Evolutionary conservation across 768 basidiomycete species (phyloP).

Genomic region (Daedaleopsis nitida): DNA sequence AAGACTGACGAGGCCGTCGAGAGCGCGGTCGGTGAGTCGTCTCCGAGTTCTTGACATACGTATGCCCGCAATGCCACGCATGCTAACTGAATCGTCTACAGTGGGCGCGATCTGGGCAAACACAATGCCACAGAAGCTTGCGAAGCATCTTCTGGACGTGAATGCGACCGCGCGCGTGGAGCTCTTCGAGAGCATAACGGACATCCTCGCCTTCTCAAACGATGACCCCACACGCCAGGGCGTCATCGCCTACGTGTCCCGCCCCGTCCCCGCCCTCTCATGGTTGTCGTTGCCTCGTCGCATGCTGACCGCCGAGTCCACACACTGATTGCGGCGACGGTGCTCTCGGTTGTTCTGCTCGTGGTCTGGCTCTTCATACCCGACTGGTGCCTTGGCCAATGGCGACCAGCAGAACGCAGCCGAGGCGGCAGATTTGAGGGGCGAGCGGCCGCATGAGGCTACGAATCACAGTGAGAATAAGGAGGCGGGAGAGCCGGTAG

Average conservation of each 20-base stretch:
- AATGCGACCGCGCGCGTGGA: conserved; percentile 42
- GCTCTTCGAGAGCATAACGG: conserved; percentile 58
- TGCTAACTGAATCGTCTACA: too few species aligned
- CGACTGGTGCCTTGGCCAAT: conserved; percentile 67
- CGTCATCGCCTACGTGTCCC: conserved; percentile 35
- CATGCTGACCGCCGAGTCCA: conserved; percentile 27
- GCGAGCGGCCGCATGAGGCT: conserved; percentile 9
- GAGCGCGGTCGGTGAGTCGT: too few species aligned
- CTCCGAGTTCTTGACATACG: too few species aligned
- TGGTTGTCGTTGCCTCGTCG: not conserved
- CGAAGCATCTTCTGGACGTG: conserved; percentile 53
- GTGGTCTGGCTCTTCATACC: conserved; percentile 59
- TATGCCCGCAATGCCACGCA: too few species aligned
- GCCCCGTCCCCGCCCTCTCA: not conserved
- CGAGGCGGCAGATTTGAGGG: conserved; percentile 38
- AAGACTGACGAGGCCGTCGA: too few species aligned
- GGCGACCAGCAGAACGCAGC: conserved; percentile 72
- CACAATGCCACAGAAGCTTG: conserved; percentile 65
- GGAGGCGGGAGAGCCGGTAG: too few species aligned
- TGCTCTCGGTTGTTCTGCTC: conserved; percentile 59
- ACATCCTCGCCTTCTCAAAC: conserved; percentile 47
- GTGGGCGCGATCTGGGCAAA: conserved; percentile 67
- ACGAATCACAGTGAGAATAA: too few species aligned
- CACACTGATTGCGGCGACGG: conserved; percentile 35
- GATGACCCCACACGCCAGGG: conserved; percentile 59